Evolutionary conservation across 2,329 filamentous ascomycete genomes (phyloP), one percentile per base, ranked within the genome.

Genomic region (Ampelomyces quisqualis): DNA sequence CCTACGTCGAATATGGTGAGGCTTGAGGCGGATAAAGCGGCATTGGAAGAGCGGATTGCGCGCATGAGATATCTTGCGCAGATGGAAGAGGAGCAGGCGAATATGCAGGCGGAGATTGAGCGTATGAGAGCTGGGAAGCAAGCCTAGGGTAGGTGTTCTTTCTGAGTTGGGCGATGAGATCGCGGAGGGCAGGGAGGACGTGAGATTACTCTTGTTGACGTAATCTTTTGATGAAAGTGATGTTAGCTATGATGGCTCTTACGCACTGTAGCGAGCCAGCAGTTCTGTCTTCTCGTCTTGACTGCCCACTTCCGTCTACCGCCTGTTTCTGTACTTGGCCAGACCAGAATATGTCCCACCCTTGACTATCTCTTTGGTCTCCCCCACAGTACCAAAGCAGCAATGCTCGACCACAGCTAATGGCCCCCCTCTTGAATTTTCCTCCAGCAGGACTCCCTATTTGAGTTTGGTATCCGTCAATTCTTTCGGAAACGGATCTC

Each of bases 401-500:
- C 64, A 65, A 55, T 71, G 67, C 42, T 70, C 68, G 3, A 70
- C 58, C 18, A 39, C 54, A 0, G 61, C 64, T 15, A 60, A 32
- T 27, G 54, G 58, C 0, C 64, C 65, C 28, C 67, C 60, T 3
- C 56, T 51, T 3, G 52, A 55, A 17, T 64, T 57, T 7, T 69
- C 64, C 26, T 70, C 64, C 1, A 68, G 40, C 31, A 72, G 44
- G 2, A 71, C 67, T 0, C 69, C 69, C 39, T 71, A 71, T 19
- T 64, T 50, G 23, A 71, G 38, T 36, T 69, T 68, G 11, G 64
- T 69, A 42, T 60, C 40, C 14, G 53, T 60, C 8, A 71, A 43
- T 28, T 69, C 68, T 40, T 61, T 62, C 1, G 68, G 68, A 24
- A 71, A 70, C 1, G 69, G 69, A 38, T 71, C 67, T 5, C 67